These are phyloP conservation scores for Calonectria pauciramosa DNA, from an alignment of 2,329 filamentous ascomycete genomes.

Conservation along the genomic window DNA sequence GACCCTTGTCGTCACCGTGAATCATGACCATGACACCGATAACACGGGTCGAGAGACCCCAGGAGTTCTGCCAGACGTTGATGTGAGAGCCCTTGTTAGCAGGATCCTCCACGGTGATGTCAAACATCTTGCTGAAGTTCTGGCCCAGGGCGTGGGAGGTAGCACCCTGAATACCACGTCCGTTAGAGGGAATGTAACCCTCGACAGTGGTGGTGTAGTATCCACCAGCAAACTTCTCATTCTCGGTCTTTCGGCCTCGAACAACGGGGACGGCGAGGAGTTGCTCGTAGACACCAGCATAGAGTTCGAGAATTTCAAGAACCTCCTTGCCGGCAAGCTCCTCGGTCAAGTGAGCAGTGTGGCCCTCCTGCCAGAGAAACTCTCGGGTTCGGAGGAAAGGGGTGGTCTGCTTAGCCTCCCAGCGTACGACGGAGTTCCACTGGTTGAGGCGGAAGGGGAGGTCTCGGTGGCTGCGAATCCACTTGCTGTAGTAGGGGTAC, in stretches of 20 bases:
- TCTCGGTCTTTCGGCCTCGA: slow-evolving; percentile 94
- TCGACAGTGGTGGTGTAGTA: slow-evolving; percentile 98
- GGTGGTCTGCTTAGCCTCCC: slow-evolving; percentile 96
- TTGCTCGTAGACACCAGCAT: slow-evolving; percentile 92
- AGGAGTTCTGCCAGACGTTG: slow-evolving; percentile 98
- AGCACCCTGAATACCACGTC: slow-evolving; percentile 95
- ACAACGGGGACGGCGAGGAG: slow-evolving; percentile 95
- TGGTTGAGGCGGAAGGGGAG: slow-evolving; percentile 95
- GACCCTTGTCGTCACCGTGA: slow-evolving; percentile 94
- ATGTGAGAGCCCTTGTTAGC: slow-evolving; percentile 83
- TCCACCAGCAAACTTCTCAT: slow-evolving; percentile 97
- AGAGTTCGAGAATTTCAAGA: slow-evolving; percentile 91
- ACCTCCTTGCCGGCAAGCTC: slow-evolving; percentile 87
- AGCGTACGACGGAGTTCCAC: slow-evolving; percentile 94
- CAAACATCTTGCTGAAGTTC: slow-evolving; percentile 99
- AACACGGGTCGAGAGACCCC: slow-evolving; percentile 96
- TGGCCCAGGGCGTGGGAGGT: slow-evolving; percentile 96
- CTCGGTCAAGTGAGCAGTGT: slow-evolving; percentile 89
- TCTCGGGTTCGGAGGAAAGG: slow-evolving; percentile 92
- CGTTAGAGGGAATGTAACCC: slow-evolving; percentile 95
- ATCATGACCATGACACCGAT: slow-evolving; percentile 99
- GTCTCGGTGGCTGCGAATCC: slow-evolving; percentile 97
- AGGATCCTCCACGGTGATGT: slow-evolving; percentile 96
- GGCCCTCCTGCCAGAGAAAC: slow-evolving; percentile 98
- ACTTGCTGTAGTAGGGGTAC: slow-evolving; percentile 96